Evolutionary conservation across 2,329 filamentous ascomycete genomes (phyloP).

Genomic region (Trichoderma pleuroti): DNA sequence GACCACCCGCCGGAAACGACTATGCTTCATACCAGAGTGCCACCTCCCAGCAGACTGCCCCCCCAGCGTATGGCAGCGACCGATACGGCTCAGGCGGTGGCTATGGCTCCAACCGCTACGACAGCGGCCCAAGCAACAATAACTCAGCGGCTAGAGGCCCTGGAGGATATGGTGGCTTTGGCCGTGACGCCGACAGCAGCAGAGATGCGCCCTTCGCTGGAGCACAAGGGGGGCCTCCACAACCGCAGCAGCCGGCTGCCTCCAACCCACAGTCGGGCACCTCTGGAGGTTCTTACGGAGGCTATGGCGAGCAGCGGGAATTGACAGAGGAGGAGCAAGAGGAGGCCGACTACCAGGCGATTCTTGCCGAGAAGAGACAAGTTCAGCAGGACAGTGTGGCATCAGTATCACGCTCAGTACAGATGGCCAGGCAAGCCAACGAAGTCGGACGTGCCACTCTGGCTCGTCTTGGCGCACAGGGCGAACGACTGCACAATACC

Average conservation of each 20-base stretch:
- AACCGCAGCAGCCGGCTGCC: conserved; percentile 31
- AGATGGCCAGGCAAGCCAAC: conserved; percentile 43
- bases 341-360: conserved; percentile 64
- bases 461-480: conserved; percentile 70
- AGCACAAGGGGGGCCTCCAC: conserved; percentile 48
- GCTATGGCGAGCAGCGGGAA: conserved; percentile 67
- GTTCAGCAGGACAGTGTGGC: conserved; percentile 70
- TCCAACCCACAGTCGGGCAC: conserved; percentile 28
- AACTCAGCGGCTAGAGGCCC: conserved; percentile 41
- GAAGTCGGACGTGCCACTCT: conserved; percentile 66
- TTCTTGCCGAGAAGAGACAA: conserved; percentile 53
- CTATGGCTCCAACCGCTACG: conserved; percentile 54
- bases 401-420: conserved; percentile 39
- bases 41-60: conserved; percentile 24
- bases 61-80: conserved; percentile 50
- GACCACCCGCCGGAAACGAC: conserved; percentile 3
- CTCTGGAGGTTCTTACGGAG: conserved; percentile 40
- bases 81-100: conserved; percentile 50
- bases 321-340: conserved; percentile 80
- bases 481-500: conserved; percentile 76
- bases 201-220: conserved; percentile 62
- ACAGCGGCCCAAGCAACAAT: conserved; percentile 33
- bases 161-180: conserved; percentile 61
- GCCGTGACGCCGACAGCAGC: conserved; percentile 49
- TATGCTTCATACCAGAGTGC: conserved; percentile 21